Evolutionary conservation across 1,284 basidiomycete species (phyloP), one percentile per base, ranked within the genome.

Genomic region (Lignosus rhinocerotis): DNA sequence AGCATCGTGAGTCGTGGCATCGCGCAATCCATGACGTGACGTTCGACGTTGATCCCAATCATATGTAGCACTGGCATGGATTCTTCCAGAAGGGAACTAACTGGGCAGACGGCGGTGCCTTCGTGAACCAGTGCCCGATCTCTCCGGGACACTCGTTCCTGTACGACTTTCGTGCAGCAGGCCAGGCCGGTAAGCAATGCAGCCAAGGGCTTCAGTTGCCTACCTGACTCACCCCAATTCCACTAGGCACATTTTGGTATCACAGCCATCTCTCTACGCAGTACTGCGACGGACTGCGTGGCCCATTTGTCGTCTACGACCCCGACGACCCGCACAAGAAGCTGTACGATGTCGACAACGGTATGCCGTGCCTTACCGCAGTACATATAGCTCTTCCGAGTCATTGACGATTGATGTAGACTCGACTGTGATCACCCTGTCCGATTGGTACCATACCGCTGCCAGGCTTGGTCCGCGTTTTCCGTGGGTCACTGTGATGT

Each of bases 71-170:
- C 51, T 75, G 75, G 75, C 73, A 75, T 36, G 72, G 72, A 2
- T 33, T 75, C 17, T 70, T 68, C 48, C 74, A 66, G 69, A 65
- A 55, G 51, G 63, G 63, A 59, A 71, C 72, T 0, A 70, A 63
- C 42, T 70, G 66, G 59, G 71, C 69, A 67, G 66, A 67, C 42
- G 66, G 66, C 3, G 43, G 53, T 17, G 63, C 66, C 10, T 63
- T 64, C 38, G 66, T 81, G 21, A 78, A 71, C 32, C 80, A 82
- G 62, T 85, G 84, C 63, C 80, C 80, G 1, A 82, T 85, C 57
- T 72, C 76, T 2, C 72, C 80, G 0, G 72, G 73, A 0, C 61
- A 72, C 10, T 73, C 72, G 7, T 84, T 81, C 71, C 73, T 76
- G 11, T 84, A 76, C 54, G 63, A 72, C 41, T 69, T 76, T 56